Evolutionary conservation across 1,139 yeast genomes (phyloP), one percentile per base, ranked within the genome.

Genomic region (Maudiozyma humilis): DNA sequence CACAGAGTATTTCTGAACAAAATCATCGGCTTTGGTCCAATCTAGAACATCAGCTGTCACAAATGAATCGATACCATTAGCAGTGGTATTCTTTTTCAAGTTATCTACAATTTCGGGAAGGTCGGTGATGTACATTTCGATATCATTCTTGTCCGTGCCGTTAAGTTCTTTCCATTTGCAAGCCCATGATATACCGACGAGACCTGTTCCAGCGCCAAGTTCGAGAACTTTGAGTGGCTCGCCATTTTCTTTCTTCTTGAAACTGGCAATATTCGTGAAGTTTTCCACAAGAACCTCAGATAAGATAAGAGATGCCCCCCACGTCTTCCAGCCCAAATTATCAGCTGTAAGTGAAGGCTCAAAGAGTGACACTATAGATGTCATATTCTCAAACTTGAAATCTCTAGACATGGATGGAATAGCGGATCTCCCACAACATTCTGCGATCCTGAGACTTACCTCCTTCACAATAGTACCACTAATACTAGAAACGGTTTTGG

Each of bases 151-250:
- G 13, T 15, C 60, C 14, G 12, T 14, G 3, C 43, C 51, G 37
- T 45, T 29, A 12, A 68, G 46, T 25, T 41, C 63, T 23, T 47
- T 44, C 54, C 54, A 54, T 47, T 52, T 55, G 18, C 46, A 42
- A 2, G 75, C 73, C 45, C 83, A 72, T 0, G 78, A 68, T 36
- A 91, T 81, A 0, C 97, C 96, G 1, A 82, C 84, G 18, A 91
- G 67, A 0, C 98, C 98, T 0, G 98, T 91, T 0, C 98, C 98
- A 0, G 97, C 73, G 0, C 98, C 98, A 19, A 91, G 67, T 57
- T 91, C 98, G 13, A 91, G 63, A 0, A 86, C 68, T 69, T 38
- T 47, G 34, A 38, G 49, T 48, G 67, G 62, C 25, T 36, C 19
- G 27, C 3, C 10, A 16, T 23, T 17, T 32, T 27, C 1, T 10